A percentile compares a stretch with the other conserved stretches of the same genome.
These are phyloP conservation scores for Pseudogymnoascus sp. DNA, from an alignment of 2,329 filamentous ascomycete species.

Conservation along the genomic window DNA sequence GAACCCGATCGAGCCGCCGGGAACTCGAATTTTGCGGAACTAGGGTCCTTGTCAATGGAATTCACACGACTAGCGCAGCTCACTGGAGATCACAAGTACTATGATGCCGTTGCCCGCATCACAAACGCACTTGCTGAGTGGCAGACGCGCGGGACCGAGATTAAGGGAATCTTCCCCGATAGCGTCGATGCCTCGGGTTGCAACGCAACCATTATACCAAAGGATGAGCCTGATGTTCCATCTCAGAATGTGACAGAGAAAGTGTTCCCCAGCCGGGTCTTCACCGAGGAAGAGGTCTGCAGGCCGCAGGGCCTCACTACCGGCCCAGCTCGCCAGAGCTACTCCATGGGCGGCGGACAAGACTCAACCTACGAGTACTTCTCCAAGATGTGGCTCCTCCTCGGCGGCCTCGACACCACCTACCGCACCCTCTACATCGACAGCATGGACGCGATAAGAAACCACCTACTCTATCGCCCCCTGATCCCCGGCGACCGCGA, in stretches of 20 bases:
- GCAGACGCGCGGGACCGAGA: conserved; percentile 54
- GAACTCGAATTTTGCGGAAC: conserved; percentile 44
- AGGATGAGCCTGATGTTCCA: neutral
- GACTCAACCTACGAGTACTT: conserved; percentile 70
- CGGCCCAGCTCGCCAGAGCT: conserved; percentile 41
- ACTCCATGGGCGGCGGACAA: conserved; percentile 55
- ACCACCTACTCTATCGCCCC: conserved; percentile 70
- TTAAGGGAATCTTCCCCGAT: conserved; percentile 77
- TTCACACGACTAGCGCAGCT: conserved; percentile 85
- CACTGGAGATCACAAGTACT: conserved; percentile 75
- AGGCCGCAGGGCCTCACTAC: conserved; percentile 51
- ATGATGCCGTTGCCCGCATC: conserved; percentile 81
- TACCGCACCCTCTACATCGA: conserved; percentile 68
- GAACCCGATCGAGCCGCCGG: conserved; percentile 55
- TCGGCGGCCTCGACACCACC: conserved; percentile 66
- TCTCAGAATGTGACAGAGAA: neutral
- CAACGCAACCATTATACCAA: conserved; percentile 45
- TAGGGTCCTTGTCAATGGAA: conserved; percentile 72
- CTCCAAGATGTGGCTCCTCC: conserved; percentile 63
- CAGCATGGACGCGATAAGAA: conserved; percentile 59
- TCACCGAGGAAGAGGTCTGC: conserved; percentile 36
- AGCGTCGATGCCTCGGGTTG: conserved; percentile 74
- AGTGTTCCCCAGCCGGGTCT: neutral
- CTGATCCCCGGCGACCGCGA: conserved; percentile 62
- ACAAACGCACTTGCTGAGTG: conserved; percentile 71